Evolutionary conservation across 495 filamentous ascomycete genomes (phyloP).

Genomic region (Xylaria scruposa): DNA sequence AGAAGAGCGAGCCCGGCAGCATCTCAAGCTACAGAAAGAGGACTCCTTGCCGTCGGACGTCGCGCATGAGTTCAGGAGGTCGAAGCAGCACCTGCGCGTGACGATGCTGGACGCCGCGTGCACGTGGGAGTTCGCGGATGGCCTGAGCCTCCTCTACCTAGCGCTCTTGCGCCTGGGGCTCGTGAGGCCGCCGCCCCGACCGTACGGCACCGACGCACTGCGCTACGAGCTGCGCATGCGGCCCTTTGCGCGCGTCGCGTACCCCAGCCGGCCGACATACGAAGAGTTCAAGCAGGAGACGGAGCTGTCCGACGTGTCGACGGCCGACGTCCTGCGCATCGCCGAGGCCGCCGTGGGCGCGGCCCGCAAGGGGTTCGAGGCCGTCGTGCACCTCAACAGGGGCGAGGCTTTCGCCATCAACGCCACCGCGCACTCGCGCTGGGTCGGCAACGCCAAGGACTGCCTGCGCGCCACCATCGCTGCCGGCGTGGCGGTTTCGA

Average conservation of each 20-base stretch:
- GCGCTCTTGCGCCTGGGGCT: slow-evolving; percentile 66
- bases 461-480: slow-evolving; percentile 70
- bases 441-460: slow-evolving; percentile 64
- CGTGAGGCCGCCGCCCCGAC: slow-evolving; percentile 63
- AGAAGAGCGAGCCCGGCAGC: slow-evolving; percentile 40
- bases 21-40: slow-evolving; percentile 36
- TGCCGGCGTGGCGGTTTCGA: slow-evolving; percentile 66
- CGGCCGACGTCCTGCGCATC: slow-evolving; percentile 58
- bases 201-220: slow-evolving; percentile 72
- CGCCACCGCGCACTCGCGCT: slow-evolving; percentile 62
- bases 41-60: slow-evolving; percentile 23
- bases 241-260: slow-evolving; percentile 72
- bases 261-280: slow-evolving; percentile 74
- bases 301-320: slow-evolving; percentile 45
- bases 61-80: slow-evolving; percentile 56
- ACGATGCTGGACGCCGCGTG: slow-evolving; percentile 71
- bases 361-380: slow-evolving; percentile 71
- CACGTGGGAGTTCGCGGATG: slow-evolving; percentile 73
- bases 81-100: slow-evolving; percentile 64
- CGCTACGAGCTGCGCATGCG: slow-evolving; percentile 92
- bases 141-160: slow-evolving; percentile 69
- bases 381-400: slow-evolving; percentile 55
- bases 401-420: slow-evolving; percentile 54
- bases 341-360: slow-evolving; percentile 65
- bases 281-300: slow-evolving; percentile 60